phyloP scores from a whole-genome alignment of 352 stramenopile genomes.

The Pythium dissimile region DNA sequence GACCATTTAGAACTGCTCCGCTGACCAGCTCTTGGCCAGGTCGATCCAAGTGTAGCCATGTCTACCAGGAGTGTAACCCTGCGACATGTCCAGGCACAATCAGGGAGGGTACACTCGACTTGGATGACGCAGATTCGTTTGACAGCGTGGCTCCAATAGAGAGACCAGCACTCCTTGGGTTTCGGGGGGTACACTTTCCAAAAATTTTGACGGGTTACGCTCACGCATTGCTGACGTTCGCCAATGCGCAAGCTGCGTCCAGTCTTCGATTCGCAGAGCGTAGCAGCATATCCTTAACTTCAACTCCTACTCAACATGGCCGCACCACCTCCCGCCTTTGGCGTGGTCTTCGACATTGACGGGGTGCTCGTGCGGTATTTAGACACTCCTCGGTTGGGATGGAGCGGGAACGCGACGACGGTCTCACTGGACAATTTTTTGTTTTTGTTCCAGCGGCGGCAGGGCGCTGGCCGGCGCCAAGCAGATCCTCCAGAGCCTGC shows the following conservation, averaged over 20 bases:
- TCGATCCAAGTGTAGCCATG: slow-evolving; percentile 3
- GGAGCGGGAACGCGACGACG: not conserved
- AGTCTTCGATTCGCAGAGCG: not conserved
- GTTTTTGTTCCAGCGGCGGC: slow-evolving; percentile 33
- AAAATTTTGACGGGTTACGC: not conserved
- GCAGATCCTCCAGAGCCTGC: slow-evolving; percentile 63
- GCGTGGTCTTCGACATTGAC: slow-evolving; percentile 91
- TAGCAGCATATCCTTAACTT: too few species aligned
- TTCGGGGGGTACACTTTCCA: not conserved
- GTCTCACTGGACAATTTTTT: not conserved
- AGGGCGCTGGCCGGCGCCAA: slow-evolving; percentile 66
- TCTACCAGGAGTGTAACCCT: not conserved
- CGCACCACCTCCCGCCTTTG: slow-evolving; percentile 41
- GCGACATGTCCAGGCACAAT: not conserved
- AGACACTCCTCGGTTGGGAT: too few species aligned
- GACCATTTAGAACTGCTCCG: slow-evolving; percentile 7
- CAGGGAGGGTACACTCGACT: not conserved
- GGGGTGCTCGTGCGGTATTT: slow-evolving; percentile 86
- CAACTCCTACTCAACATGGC: too few species aligned
- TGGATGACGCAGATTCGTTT: not conserved
- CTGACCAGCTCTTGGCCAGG: not conserved
- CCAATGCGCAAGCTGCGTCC: not conserved
- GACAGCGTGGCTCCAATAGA: not conserved
- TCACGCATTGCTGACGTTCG: not conserved
- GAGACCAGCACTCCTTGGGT: not conserved